Evolutionary conservation across 1,284 basidiomycete species (phyloP).

Genomic region (Trichosporon inkin): DNA sequence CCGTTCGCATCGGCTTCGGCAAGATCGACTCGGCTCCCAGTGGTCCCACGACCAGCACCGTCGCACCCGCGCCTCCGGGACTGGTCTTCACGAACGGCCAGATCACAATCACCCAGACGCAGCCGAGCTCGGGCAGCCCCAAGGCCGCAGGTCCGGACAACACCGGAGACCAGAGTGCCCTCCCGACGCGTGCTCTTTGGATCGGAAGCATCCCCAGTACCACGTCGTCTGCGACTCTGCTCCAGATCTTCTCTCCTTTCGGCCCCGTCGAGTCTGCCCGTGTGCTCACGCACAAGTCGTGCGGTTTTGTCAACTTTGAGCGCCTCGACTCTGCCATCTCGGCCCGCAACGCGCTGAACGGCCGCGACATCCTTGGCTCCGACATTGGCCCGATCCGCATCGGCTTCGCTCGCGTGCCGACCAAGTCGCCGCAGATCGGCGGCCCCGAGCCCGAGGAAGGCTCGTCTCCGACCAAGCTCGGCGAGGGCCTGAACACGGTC

Average conservation of each 20-base stretch:
- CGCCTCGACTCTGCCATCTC: constrained; percentile 91
- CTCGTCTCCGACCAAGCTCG: constrained; percentile 57
- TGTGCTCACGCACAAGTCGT: constrained; percentile 81
- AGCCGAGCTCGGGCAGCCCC: constrained; percentile 10
- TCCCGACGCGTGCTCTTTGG: constrained; percentile 90
- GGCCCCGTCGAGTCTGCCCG: constrained; percentile 95
- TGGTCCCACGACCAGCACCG: constrained; percentile 69
- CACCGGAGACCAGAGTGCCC: constrained; percentile 52
- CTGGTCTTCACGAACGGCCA: constrained; percentile 56
- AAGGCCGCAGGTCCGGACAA: constrained; percentile 19
- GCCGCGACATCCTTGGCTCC: constrained; percentile 87
- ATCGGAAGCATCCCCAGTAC: constrained; percentile 91
- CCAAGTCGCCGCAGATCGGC: constrained; percentile 56
- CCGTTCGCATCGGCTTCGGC: constrained; percentile 94
- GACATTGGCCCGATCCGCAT: constrained; percentile 95
- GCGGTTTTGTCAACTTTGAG: constrained; percentile 82
- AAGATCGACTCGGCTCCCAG: constrained; percentile 87
- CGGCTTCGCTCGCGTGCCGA: constrained; percentile 92
- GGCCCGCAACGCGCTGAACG: constrained; percentile 89
- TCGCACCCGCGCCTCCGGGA: constrained; percentile 55
- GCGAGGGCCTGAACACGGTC: constrained; percentile 58
- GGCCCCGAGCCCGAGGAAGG: constrained; percentile 32
- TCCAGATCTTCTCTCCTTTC: constrained; percentile 82
- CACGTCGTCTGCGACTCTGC: constrained; percentile 84
- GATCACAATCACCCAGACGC: constrained; percentile 33